phyloP scores from a whole-genome alignment of 768 basidiomycete species.

The Mycena galopus region DNA sequence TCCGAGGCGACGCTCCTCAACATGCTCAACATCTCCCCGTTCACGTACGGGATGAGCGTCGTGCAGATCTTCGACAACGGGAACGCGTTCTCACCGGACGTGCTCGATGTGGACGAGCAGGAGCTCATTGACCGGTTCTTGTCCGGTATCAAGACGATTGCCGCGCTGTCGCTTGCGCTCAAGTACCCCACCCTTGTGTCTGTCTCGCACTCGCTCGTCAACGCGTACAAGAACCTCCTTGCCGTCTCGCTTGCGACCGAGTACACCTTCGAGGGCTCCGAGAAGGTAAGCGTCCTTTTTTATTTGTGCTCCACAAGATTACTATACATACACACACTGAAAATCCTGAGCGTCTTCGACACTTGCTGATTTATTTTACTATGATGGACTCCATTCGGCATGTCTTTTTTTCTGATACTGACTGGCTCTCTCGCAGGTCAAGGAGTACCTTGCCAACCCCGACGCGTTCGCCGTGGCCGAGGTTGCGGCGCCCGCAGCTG shows the following conservation, averaged over 20 bases:
- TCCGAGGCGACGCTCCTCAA: conserved; percentile 99
- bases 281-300: conserved; percentile 74
- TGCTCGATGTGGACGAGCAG: conserved; percentile 93
- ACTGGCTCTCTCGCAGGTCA: conserved; percentile 68
- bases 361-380: conserved; percentile 51
- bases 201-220: conserved; percentile 94
- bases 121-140: conserved; percentile 94
- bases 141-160: conserved; percentile 94
- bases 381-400: conserved; percentile 43
- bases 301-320: conserved; percentile 46
- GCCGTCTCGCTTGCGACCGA: conserved; percentile 92
- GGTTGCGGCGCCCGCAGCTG: conserved; percentile 69
- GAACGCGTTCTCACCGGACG: conserved; percentile 89
- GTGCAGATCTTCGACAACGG: conserved; percentile 97
- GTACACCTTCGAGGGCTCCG: conserved; percentile 93
- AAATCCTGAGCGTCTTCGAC: conserved; percentile 80
- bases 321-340: conserved; percentile 74
- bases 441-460: conserved; percentile 97
- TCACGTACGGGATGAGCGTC: conserved; percentile 99
- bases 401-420: conserved; percentile 25
- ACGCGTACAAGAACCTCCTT: conserved; percentile 98
- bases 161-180: conserved; percentile 94
- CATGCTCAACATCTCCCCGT: conserved; percentile 99
- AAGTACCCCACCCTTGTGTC: conserved; percentile 97
- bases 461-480: conserved; percentile 95